Evolutionary conservation across 805 yeast species (phyloP).

Genomic region (Candida maltosa): DNA sequence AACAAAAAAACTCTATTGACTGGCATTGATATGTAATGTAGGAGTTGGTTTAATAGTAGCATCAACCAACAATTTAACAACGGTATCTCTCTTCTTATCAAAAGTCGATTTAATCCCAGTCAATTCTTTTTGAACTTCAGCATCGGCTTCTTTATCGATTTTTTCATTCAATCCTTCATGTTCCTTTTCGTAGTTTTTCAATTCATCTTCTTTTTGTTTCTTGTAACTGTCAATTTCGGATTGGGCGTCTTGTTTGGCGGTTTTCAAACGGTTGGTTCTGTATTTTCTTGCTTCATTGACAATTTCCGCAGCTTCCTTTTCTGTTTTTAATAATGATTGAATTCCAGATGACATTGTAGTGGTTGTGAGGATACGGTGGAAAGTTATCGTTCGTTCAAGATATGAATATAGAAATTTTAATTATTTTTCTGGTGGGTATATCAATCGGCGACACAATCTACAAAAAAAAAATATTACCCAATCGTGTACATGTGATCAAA

Average conservation of each 20-base stretch:
- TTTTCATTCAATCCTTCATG: constrained; percentile 74
- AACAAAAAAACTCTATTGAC: background rate
- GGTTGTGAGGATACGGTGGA: too few species aligned
- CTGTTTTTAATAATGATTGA: constrained; percentile 80
- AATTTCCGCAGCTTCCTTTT: constrained; percentile 94
- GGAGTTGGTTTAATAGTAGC: constrained; percentile 80
- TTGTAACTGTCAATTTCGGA: constrained; percentile 85
- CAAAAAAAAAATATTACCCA: background rate
- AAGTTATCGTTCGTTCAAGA: too few species aligned
- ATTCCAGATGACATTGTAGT: constrained; percentile 45
- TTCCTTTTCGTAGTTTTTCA: constrained; percentile 66
- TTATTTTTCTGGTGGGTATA: background rate
- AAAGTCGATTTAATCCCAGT: constrained; percentile 65
- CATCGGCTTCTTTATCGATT: constrained; percentile 77
- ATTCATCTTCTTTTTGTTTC: constrained; percentile 76
- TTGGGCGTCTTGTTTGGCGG: constrained; percentile 91
- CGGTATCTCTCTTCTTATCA: constrained; percentile 58
- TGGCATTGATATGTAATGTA: constrained; percentile 77
- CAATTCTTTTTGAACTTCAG: constrained; percentile 67
- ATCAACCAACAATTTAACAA: constrained; percentile 72
- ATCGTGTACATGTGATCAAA: background rate
- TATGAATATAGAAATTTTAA: background rate
- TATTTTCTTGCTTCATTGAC: constrained; percentile 90
- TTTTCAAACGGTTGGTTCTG: constrained; percentile 85
- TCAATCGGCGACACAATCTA: background rate